These are phyloP conservation scores for Physcia stellaris DNA, from an alignment of 495 filamentous ascomycete genomes.

Conservation along the genomic window DNA sequence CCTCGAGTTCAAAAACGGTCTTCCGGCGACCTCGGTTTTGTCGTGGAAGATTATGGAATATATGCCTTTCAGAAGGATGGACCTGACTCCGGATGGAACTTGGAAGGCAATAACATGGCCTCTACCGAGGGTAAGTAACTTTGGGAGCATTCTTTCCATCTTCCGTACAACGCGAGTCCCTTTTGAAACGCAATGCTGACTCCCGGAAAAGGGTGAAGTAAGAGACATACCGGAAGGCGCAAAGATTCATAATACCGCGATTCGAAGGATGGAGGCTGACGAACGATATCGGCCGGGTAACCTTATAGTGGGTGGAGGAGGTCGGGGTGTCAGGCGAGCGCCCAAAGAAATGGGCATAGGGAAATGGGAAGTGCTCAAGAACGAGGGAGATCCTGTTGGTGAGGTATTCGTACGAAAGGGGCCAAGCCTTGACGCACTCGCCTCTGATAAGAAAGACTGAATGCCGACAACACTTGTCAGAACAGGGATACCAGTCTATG, in stretches of 20 bases:
- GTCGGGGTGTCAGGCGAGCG: slow-evolving; percentile 50
- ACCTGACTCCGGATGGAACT: slow-evolving; percentile 54
- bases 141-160: too few species aligned
- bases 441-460: too few species aligned
- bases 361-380: slow-evolving; percentile 52
- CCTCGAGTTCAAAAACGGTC: slow-evolving; percentile 50
- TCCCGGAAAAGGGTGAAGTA: slow-evolving; percentile 68
- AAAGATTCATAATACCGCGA: slow-evolving; percentile 58
- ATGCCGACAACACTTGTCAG: too few species aligned
- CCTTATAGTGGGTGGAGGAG: slow-evolving; percentile 67
- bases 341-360: slow-evolving; percentile 52
- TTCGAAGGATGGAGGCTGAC: slow-evolving; percentile 56
- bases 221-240: slow-evolving; percentile 65
- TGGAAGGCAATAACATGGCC: slow-evolving; percentile 63
- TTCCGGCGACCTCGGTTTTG: slow-evolving; percentile 42
- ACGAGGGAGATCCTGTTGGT: slow-evolving; percentile 51
- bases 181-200: background rate
- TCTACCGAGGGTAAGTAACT: too few species aligned
- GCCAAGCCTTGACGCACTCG: slow-evolving; percentile 4
- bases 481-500: too few species aligned
- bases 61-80: slow-evolving; percentile 75
- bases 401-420: slow-evolving; percentile 43
- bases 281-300: slow-evolving; percentile 64
- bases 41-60: slow-evolving; percentile 79
- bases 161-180: background rate